Percentiles rank a stretch among this genome's conserved stretches.
phyloP scores from a whole-genome alignment of 164 flowering plant species.

The Stephania japonica region DNA sequence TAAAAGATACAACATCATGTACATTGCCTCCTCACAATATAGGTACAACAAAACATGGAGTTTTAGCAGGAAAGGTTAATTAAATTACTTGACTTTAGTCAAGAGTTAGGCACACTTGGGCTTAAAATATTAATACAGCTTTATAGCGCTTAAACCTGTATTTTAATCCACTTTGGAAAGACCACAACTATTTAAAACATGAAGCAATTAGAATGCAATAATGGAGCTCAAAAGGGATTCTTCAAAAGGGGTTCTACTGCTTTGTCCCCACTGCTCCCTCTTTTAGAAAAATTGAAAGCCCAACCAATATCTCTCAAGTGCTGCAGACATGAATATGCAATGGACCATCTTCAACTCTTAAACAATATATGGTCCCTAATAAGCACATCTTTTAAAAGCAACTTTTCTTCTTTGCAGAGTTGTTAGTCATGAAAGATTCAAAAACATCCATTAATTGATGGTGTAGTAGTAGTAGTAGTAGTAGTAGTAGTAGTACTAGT shows the following conservation, averaged over 20 bases:
- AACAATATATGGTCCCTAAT: constrained; percentile 8
- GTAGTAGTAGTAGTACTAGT: not conserved
- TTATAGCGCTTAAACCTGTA: not conserved
- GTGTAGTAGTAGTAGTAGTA: constrained; percentile 13
- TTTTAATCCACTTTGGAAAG: constrained; percentile 4
- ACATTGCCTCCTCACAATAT: not conserved
- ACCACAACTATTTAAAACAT: constrained; percentile 23
- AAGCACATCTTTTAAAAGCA: constrained; percentile 23
- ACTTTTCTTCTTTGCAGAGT: constrained; percentile 20
- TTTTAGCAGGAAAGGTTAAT: not conserved
- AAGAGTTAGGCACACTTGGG: not conserved
- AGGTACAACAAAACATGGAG: not conserved
- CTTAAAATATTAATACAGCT: not conserved
- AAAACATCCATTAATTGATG: constrained; percentile 68
- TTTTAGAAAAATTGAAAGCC: constrained; percentile 23
- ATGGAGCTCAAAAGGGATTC: constrained; percentile 36
- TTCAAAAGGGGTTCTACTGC: constrained; percentile 23
- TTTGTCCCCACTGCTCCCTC: constrained; percentile 24
- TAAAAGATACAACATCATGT: not conserved
- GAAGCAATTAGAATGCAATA: constrained; percentile 35
- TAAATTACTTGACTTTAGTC: not conserved
- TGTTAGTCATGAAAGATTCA: constrained; percentile 26
- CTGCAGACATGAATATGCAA: constrained; percentile 49
- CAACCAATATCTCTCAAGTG: constrained; percentile 25
- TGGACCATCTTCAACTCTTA: constrained; percentile 27